Base-by-base conservation (phyloP, 148 eudicot species). In the Chenopodium formosanum region DNA sequence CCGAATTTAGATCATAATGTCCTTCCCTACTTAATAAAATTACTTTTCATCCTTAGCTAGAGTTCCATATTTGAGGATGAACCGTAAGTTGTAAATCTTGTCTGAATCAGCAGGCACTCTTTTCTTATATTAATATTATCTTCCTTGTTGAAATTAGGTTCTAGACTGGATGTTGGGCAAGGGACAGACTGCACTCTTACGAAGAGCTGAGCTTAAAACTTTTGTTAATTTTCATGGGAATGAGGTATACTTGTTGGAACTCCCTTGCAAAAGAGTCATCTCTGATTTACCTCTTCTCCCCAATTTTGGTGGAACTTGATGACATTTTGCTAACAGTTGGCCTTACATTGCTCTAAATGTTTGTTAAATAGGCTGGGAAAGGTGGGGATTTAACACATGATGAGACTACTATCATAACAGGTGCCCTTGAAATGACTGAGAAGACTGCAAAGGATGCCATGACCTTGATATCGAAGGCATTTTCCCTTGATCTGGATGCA, bases 401-500 rank as follows among this genome's bases (percentile, higher is more conserved):
- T 78, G 99, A 96, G 86, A 96, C 99, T 32, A 96, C 99, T 76
- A 96, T 96, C 70, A 94, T 96, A 34, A 90, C 93, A 52, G 98
- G 99, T 78, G 99, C 99, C 47, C 95, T 96, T 80, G 98, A 94
- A 79, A 60, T 96, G 88, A 94, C 95, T 37, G 97, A 89, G 84
- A 96, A 96, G 91, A 94, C 97, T 13, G 97, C 92, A 80, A 94
- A 91, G 86, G 99, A 96, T 91, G 99, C 99, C 70, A 94, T 96
- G 99, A 96, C 98, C 56, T 94, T 91, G 53, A 96, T 96, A 82
- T 84, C 93, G 83, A 94, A 94, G 93, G 98, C 99, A 86, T 96
- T 96, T 89, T 92, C 99, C 89, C 91, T 96, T 92, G 99, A 96
- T 92, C 92, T 96, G 86, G 95, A 96, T 89, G 97, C 94, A 89